A percentile compares a stretch with the other conserved stretches of the same genome.
These are phyloP conservation scores for Mycotypha africana DNA, from an alignment of 371 early-diverging fungal species.

Conservation along the genomic window DNA sequence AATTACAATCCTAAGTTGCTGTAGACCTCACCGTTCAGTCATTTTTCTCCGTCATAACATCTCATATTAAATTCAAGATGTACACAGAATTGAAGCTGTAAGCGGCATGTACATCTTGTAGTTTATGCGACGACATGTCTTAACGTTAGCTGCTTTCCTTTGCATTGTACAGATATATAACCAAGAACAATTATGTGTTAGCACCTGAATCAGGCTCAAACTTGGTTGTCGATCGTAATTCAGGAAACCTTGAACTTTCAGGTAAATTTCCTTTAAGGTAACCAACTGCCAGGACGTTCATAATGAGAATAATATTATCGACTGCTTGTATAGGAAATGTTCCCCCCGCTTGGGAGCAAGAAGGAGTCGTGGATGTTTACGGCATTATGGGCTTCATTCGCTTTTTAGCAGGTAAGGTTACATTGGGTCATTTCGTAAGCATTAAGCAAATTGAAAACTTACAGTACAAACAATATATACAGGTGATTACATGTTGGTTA, in stretches of 20 bases:
- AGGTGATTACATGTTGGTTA: conserved; percentile 84
- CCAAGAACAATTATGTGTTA: conserved; percentile 12
- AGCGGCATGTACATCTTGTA: too few species aligned
- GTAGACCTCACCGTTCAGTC: too few species aligned
- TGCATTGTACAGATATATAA: conserved; percentile 20
- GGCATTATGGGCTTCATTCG: conserved; percentile 67
- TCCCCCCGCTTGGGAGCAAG: conserved; percentile 16
- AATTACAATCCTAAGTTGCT: too few species aligned
- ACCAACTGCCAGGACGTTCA: not conserved
- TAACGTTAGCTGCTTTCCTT: too few species aligned
- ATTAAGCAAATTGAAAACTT: not conserved
- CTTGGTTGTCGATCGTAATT: conserved; percentile 12
- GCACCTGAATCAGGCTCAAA: conserved; percentile 14
- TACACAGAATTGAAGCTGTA: conserved; percentile 8
- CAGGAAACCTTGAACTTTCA: conserved; percentile 7
- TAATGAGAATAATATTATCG: not conserved
- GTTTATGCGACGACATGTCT: too few species aligned
- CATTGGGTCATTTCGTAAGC: not conserved
- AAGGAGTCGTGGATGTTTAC: conserved; percentile 40
- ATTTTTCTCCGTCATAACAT: too few species aligned
- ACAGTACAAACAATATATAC: too few species aligned
- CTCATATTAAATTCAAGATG: too few species aligned
- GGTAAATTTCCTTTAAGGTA: too few species aligned
- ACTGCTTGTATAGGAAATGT: conserved; percentile 5
- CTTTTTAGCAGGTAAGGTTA: conserved; percentile 52